Conservation (phyloP, 2,329 filamentous ascomycete genomes). For the Aspergillus sp. region DNA sequence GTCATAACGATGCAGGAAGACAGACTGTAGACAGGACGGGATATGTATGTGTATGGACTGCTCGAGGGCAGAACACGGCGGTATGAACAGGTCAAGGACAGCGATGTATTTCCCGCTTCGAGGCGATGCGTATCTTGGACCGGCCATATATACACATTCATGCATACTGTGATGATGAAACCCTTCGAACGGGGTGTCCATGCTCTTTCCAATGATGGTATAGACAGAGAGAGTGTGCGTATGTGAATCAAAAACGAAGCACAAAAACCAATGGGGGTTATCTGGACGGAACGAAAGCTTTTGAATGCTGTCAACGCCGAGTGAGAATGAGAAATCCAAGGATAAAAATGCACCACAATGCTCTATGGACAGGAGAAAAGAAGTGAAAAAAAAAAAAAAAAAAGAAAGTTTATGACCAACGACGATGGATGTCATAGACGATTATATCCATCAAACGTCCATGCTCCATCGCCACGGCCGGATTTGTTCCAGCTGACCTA, state of each 20-base stretch:
- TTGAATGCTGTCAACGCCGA: slow-evolving; percentile 14
- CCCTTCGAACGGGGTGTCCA: background rate
- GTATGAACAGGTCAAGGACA: background rate
- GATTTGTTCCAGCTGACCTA: slow-evolving; percentile 34
- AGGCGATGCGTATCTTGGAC: slow-evolving; percentile 3
- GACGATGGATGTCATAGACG: background rate
- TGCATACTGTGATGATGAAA: background rate
- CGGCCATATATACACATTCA: slow-evolving; percentile 14
- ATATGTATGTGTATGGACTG: background rate
- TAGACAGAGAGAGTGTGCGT: background rate
- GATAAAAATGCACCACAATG: background rate
- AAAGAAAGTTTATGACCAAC: background rate
- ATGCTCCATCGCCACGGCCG: slow-evolving; percentile 46
- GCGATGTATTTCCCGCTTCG: background rate
- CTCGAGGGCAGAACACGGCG: background rate
- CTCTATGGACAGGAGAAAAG: slow-evolving; percentile 1
- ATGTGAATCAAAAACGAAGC: background rate
- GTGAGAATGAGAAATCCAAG: background rate
- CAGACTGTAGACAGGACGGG: background rate
- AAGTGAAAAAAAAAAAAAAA: background rate
- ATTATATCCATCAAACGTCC: slow-evolving; percentile 34
- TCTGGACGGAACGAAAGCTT: slow-evolving; percentile 8
- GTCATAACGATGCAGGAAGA: background rate
- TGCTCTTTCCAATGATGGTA: background rate
- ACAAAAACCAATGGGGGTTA: background rate